Conservation (phyloP, 768 basidiomycete species). For the Infundibulicybe gibba region DNA sequence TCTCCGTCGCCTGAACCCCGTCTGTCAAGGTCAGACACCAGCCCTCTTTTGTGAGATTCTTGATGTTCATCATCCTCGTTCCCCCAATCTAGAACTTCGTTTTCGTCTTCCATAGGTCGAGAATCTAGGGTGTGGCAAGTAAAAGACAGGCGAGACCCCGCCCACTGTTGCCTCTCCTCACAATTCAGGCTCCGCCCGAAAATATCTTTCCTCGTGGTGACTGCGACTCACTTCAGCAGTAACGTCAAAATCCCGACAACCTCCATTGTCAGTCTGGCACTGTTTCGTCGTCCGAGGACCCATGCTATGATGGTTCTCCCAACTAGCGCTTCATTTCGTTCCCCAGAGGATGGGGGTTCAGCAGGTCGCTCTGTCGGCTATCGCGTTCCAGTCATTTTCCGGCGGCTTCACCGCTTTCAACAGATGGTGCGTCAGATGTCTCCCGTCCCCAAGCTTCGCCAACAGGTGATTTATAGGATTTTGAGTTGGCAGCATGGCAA, state of each 20-base stretch:
- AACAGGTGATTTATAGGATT: conserved; percentile 57
- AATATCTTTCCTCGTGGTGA: conserved; percentile 13
- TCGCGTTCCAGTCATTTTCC: conserved; percentile 78
- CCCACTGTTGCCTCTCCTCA: conserved; percentile 5
- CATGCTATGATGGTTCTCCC: conserved; percentile 37
- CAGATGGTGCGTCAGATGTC: conserved; percentile 64
- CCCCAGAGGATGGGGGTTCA: conserved; percentile 34
- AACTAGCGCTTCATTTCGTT: conserved; percentile 28
- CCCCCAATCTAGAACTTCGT: conserved; percentile 69
- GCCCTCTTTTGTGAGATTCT: conserved; percentile 14
- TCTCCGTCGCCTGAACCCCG: conserved; percentile 38
- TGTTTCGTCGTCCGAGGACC: conserved; percentile 29
- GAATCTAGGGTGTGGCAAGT: conserved; percentile 11
- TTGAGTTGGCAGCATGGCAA: conserved; percentile 96
- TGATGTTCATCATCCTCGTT: conserved; percentile 42
- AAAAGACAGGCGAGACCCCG: conserved; percentile 5
- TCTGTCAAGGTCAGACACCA: too few species aligned
- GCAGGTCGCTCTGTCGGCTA: conserved; percentile 36
- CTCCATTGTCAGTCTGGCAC: conserved; percentile 26
- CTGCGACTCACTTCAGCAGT: conserved; percentile 7
- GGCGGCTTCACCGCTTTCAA: conserved; percentile 74
- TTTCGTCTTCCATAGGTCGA: conserved; percentile 58
- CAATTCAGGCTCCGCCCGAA: conserved; percentile 14
- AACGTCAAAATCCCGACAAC: not conserved
- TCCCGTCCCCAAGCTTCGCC: not conserved